Evolutionary conservation across 2,329 filamentous ascomycete species (phyloP), one percentile per base, ranked within the genome.

Genomic region (Ambrosiella xylebori): DNA sequence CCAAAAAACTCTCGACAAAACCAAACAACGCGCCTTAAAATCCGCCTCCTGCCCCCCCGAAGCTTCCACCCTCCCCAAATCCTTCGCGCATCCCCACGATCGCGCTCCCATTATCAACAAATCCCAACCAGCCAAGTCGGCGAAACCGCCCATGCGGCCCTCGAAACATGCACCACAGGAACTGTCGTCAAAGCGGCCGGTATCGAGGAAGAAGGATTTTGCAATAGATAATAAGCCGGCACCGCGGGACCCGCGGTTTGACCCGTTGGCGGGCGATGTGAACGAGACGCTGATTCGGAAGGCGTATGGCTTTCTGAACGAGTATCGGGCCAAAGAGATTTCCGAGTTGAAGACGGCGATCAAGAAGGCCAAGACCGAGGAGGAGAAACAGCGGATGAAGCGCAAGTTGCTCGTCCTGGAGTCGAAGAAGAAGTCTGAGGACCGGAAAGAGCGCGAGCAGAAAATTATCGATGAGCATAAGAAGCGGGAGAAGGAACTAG

Each of bases 111-210:
- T 19, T 50, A 68, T 60, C 57, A 66, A 61, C 65, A 57, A 7
- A 50, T 61, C 41, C 61, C 60, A 57, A 61, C 67, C 62, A 73
- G 72, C 68, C 71, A 69, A 57, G 75, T 58, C 69, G 62, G 61
- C 19, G 19, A 27, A 64, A 54, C 59, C 65, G 41, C 74, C 63
- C 67, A 71, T 54, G 47, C 41, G 51, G 47, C 37, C 44, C n/a
- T 50, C 81, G 68, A 98, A 98, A 71, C 89, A 97, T 71, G 93
- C 93, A 0, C 93, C 93, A 0, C 81, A 82, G 49, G 83, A 93
- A 60, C 80, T 88, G 67, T 83, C 88, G 1, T 88, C 85, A 68
- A 94, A 91, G 71, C 80, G 81, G 54, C 85, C 86, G 55, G 93
- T 98, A 27, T 84, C 85, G 1, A 85, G 93, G 58, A 84, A 80